Evolutionary conservation across 2,329 filamentous ascomycete species (phyloP).

Genomic region (Zopfia rhizophila): DNA sequence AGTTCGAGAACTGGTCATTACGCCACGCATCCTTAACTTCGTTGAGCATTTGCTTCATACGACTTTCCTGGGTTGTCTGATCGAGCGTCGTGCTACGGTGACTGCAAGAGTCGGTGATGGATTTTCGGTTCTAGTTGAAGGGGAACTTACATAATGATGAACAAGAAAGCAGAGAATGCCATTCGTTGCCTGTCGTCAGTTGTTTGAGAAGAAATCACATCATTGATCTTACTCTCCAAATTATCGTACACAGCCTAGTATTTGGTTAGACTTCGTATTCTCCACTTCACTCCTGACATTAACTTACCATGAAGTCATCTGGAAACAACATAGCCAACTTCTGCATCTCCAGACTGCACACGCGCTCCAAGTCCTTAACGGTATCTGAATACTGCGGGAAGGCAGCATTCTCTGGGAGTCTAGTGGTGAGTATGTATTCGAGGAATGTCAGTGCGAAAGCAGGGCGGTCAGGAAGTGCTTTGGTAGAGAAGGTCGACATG

Average conservation of each 20-base stretch:
- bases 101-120: slow-evolving; percentile 53
- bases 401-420: slow-evolving; percentile 76
- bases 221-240: slow-evolving; percentile 82
- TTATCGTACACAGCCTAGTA: slow-evolving; percentile 87
- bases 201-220: slow-evolving; percentile 77
- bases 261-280: no score
- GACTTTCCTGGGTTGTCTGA: slow-evolving; percentile 73
- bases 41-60: slow-evolving; percentile 80
- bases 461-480: slow-evolving; percentile 78
- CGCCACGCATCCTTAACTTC: slow-evolving; percentile 86
- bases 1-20: slow-evolving; percentile 72
- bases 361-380: slow-evolving; percentile 85
- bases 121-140: background rate
- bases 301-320: slow-evolving; percentile 79
- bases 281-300: no score
- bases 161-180: slow-evolving; percentile 88
- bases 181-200: slow-evolving; percentile 85
- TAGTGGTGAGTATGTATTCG: slow-evolving; percentile 88
- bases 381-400: slow-evolving; percentile 83
- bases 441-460: slow-evolving; percentile 88
- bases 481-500: slow-evolving; percentile 85
- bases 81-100: slow-evolving; percentile 85
- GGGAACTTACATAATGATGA: slow-evolving; percentile 80
- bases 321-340: slow-evolving; percentile 90
- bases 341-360: slow-evolving; percentile 88